Percentiles rank a stretch among this genome's conserved stretches.
These are phyloP conservation scores for Coniosporium tulheliwenetii DNA, from an alignment of 2,329 filamentous ascomycete species.

Conservation along the genomic window DNA sequence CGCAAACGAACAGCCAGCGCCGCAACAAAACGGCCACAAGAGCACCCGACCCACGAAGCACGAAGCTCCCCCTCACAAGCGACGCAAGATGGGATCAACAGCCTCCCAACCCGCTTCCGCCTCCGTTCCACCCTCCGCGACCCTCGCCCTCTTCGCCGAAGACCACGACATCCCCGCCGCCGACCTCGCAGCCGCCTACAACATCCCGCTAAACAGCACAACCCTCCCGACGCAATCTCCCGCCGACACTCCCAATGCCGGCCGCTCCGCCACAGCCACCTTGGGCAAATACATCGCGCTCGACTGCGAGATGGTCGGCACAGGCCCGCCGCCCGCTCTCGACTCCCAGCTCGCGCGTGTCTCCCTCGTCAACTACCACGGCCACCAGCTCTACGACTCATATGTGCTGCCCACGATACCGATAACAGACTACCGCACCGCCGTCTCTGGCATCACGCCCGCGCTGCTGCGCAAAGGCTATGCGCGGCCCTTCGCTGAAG, in stretches of 20 bases:
- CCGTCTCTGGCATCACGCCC: conserved; percentile 66
- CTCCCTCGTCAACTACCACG: conserved; percentile 87
- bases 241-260: conserved; percentile 26
- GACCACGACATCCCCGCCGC: conserved; percentile 46
- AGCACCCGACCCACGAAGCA: conserved; percentile 9
- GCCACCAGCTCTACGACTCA: conserved; percentile 83
- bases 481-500: conserved; percentile 49
- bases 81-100: conserved; percentile 4
- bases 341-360: conserved; percentile 71
- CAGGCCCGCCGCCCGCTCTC: conserved; percentile 47
- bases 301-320: conserved; percentile 97
- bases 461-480: conserved; percentile 46
- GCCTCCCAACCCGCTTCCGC: conserved; percentile 16
- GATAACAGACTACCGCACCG: conserved; percentile 83
- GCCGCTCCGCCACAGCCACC: conserved; percentile 37
- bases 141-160: conserved; percentile 43
- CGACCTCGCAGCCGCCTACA: conserved; percentile 46
- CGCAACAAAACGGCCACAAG: conserved; percentile 14
- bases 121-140: conserved; percentile 32
- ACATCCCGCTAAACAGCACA: conserved; percentile 34
- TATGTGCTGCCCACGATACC: conserved; percentile 60
- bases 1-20: conserved; percentile 8
- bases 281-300: conserved; percentile 83
- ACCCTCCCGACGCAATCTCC: conserved; percentile 29
- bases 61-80: conserved; percentile 7